These are phyloP conservation scores for Ogataea trehalophila DNA, from an alignment of 805 yeast species.

Conservation along the genomic window DNA sequence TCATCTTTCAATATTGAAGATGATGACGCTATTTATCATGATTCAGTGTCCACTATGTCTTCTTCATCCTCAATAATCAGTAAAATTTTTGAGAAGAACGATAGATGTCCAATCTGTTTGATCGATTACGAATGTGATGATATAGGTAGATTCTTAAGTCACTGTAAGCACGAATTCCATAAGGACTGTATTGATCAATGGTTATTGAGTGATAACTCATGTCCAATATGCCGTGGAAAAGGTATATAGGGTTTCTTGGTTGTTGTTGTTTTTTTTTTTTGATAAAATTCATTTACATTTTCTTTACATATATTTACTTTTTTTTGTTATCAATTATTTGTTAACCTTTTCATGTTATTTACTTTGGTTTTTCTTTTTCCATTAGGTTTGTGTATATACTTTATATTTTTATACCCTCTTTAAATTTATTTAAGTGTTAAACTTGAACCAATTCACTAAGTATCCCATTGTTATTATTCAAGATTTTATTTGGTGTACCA, in stretches of 20 bases:
- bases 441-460: constrained; percentile 11
- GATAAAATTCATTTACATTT: not conserved
- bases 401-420: not conserved
- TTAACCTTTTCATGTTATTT: not conserved
- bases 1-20: not conserved
- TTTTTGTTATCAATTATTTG: not conserved
- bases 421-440: constrained; percentile 1
- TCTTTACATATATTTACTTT: not conserved
- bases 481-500: constrained; percentile 19
- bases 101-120: constrained; percentile 50
- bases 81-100: constrained; percentile 19
- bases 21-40: constrained; percentile 1
- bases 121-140: constrained; percentile 44
- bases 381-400: not conserved
- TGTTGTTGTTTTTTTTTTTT: not conserved
- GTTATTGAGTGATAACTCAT: constrained; percentile 47
- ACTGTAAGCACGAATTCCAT: constrained; percentile 51
- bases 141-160: constrained; percentile 36
- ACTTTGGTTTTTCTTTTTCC: not conserved
- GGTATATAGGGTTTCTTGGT: constrained; percentile 24
- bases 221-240: constrained; percentile 52
- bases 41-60: not conserved
- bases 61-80: not conserved
- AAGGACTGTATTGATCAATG: constrained; percentile 54
- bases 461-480: constrained; percentile 20